Evolutionary conservation across 2,329 filamentous ascomycete genomes (phyloP), one percentile per base, ranked within the genome.

Genomic region (Calonectria pauciramosa): DNA sequence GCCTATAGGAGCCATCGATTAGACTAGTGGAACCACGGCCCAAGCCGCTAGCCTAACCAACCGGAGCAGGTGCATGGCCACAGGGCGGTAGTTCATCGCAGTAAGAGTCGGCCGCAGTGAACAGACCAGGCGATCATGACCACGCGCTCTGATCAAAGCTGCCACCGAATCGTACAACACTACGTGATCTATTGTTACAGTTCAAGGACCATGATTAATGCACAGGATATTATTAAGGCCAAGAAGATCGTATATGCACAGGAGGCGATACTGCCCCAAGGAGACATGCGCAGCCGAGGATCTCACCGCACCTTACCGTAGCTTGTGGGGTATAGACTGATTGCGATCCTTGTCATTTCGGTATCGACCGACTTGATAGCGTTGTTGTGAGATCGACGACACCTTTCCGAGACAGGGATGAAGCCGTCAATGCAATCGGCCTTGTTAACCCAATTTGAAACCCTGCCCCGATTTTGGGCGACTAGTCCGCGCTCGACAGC

Each of bases 351-450:
- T 68, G 65, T 56, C 34, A 63, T 41, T 54, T 68, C 49, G 65
- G 65, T 56, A 70, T 70, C 44, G 60, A 44, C 68, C 26, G 68
- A 63, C 56, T 41, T 23, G 14, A 23, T 14, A 41, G 34, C 36
- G 36, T 11, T 47, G 44, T 30, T 41, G 56, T 38, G 56, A 63
- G 56, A 63, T 63, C 56, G 56, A 63, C 56, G 36, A 23, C 56
- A 32, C 68, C 51, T 64, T 41, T 70, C 68, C 68, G 32, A 70
- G 68, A 30, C 68, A 41, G 68, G 68, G 20, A 41, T 49, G 11
- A 23, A 41, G 28, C 59, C 68, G 68, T 64, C 60, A 51, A 70
- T 28, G 68, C 20, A 32, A 64, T 28, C 68, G 68, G 68, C 44
- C 32, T 41, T 23, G 56, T 64, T 70, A 38, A 63, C 68, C 68